Percentiles rank a stretch among this genome's conserved stretches.
These are phyloP conservation scores for Begonia fuchsioides DNA, from an alignment of 306 rosid species.

Conservation along the genomic window DNA sequence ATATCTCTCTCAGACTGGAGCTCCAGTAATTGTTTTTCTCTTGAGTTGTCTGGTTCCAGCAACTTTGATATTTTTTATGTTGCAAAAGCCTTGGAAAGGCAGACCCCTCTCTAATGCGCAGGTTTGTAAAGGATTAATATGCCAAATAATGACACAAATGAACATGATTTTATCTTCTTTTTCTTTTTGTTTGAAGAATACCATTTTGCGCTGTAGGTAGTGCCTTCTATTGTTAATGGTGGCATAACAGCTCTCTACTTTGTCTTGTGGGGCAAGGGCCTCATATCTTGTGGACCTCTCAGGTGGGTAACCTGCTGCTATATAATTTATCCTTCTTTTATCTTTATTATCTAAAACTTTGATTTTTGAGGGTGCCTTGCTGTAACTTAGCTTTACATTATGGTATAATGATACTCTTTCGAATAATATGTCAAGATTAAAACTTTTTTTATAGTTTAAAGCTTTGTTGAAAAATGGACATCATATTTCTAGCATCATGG, in stretches of 20 bases:
- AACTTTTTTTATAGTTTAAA: too few species aligned
- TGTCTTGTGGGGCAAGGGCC: constrained; percentile 96
- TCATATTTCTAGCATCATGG: too few species aligned
- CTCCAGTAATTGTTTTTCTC: constrained; percentile 76
- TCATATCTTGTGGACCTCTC: constrained; percentile 92
- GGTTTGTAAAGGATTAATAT: constrained; percentile 25
- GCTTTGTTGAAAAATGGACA: too few species aligned
- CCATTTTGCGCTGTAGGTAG: constrained; percentile 47
- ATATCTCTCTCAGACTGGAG: constrained; percentile 65
- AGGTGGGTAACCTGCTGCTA: constrained; percentile 39
- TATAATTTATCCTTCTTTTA: too few species aligned
- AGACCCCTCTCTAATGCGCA: constrained; percentile 80
- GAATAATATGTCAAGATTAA: too few species aligned
- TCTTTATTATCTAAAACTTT: too few species aligned
- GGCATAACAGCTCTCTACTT: constrained; percentile 78
- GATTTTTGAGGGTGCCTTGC: too few species aligned
- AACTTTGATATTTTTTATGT: constrained; percentile 53
- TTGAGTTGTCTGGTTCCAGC: constrained; percentile 76
- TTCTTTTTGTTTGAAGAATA: constrained; percentile 13
- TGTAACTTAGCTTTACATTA: too few species aligned
- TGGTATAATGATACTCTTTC: too few species aligned
- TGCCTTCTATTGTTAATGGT: constrained; percentile 88
- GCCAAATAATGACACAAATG: neutral
- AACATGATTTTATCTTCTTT: constrained; percentile 6
- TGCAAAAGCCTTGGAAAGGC: constrained; percentile 99